Evolutionary conservation across 1,284 basidiomycete species (phyloP).

Genomic region (Dichomitus squalens): DNA sequence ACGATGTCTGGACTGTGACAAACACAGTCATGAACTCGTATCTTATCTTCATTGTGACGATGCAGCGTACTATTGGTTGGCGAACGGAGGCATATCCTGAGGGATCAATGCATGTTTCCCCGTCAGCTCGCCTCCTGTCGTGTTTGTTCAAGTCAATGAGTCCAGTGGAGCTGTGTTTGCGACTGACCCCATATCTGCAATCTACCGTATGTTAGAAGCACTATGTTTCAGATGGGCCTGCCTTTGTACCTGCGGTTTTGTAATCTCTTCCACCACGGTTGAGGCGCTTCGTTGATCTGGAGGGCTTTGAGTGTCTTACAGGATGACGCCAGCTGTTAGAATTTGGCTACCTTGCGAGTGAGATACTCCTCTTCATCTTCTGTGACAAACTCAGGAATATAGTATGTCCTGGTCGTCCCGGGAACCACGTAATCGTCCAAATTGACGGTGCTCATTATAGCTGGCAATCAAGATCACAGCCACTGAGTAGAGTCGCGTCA

Average conservation of each 20-base stretch:
- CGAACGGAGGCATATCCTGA: conserved; percentile 65
- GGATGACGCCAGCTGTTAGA: too few relatives aligned
- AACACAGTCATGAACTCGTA: conserved; percentile 31
- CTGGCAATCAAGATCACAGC: conserved; percentile 4
- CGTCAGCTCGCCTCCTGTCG: conserved; percentile 67
- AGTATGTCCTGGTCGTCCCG: conserved; percentile 49
- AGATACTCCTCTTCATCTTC: conserved; percentile 80
- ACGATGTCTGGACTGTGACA: conserved; percentile 75
- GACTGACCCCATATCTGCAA: conserved; percentile 77
- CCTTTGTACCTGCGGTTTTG: conserved; percentile 65
- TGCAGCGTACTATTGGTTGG: conserved; percentile 46
- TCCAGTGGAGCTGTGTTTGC: neutral
- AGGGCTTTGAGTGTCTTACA: neutral
- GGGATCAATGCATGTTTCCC: conserved; percentile 62
- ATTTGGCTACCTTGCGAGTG: conserved; percentile 61
- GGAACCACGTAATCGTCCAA: conserved; percentile 40
- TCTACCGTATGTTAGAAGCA: conserved; percentile 39
- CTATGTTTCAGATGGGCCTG: fast-evolving
- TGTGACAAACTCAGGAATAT: conserved; percentile 83
- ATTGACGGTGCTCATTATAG: conserved; percentile 3
- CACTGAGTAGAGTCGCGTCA: neutral
- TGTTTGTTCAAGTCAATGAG: neutral
- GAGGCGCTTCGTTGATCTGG: conserved; percentile 77
- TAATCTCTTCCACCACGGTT: conserved; percentile 84
- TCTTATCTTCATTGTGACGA: conserved; percentile 1